phyloP scores from a whole-genome alignment of 1,139 yeast species.

The Zygoascus sp. region DNA sequence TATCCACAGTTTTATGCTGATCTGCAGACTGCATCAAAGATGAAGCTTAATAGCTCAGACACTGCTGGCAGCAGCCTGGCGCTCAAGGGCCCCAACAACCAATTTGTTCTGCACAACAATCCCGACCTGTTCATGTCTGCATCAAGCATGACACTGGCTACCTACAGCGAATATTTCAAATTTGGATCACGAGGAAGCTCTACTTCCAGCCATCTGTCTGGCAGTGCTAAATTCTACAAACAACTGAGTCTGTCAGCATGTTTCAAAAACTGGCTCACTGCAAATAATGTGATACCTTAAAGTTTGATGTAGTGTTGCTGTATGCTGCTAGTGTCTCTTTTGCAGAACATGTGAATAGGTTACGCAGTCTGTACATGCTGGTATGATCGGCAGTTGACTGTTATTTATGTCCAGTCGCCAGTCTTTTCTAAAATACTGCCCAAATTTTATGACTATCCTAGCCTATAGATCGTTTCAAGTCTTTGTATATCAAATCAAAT shows the following conservation, averaged over 20 bases:
- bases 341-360: too few relatives aligned
- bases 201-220: not conserved
- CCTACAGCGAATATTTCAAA: constrained; percentile 1
- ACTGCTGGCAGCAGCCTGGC: not conserved
- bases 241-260: constrained; percentile 1
- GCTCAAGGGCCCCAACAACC: not conserved
- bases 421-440: too few relatives aligned
- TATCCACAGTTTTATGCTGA: constrained; percentile 10
- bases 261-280: constrained; percentile 1
- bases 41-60: not conserved
- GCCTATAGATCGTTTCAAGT: too few relatives aligned
- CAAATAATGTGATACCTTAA: constrained; percentile 3
- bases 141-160: not conserved
- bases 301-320: too few relatives aligned
- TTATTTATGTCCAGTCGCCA: too few relatives aligned
- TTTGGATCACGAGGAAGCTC: not conserved
- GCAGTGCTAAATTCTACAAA: constrained; percentile 5
- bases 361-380: too few relatives aligned
- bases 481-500: too few relatives aligned
- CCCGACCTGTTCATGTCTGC: constrained; percentile 2
- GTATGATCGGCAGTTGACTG: too few relatives aligned
- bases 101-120: constrained; percentile 1
- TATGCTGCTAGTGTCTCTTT: too few relatives aligned
- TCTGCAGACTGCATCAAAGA: not conserved
- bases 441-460: too few relatives aligned